These are phyloP conservation scores for Roridomyces roridus DNA, from an alignment of 768 basidiomycete species.

Conservation along the genomic window DNA sequence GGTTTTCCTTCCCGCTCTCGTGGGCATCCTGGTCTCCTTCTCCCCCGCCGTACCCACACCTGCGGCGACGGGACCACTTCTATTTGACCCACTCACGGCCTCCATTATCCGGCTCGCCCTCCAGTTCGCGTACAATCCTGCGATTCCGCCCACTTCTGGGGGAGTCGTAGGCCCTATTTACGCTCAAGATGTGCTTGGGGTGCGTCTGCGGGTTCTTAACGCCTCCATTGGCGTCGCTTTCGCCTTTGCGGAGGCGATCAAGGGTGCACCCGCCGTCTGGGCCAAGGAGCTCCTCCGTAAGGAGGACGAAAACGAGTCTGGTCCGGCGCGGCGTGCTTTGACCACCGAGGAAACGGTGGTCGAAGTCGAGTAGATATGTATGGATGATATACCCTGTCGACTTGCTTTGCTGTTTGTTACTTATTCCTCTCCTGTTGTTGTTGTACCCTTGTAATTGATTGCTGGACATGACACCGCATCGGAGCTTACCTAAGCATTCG, in stretches of 20 bases:
- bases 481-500: constrained; percentile 6
- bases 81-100: constrained; percentile 68
- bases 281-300: constrained; percentile 22
- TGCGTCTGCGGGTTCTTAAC: constrained; percentile 58
- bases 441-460: constrained; percentile 18
- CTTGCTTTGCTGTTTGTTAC: constrained; percentile 23
- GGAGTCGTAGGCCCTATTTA: constrained; percentile 28
- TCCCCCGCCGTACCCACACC: constrained; percentile 40
- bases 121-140: constrained; percentile 63
- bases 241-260: constrained; percentile 72
- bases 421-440: constrained; percentile 34
- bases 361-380: constrained; percentile 10
- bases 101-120: constrained; percentile 69
- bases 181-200: constrained; percentile 61
- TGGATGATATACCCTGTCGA: constrained; percentile 1
- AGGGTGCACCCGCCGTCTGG: constrained; percentile 47
- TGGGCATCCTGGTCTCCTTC: constrained; percentile 70
- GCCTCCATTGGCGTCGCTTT: constrained; percentile 66
- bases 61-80: constrained; percentile 30
- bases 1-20: constrained; percentile 59
- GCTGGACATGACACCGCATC: neutral
- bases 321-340: constrained; percentile 6
- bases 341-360: constrained; percentile 23
- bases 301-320: constrained; percentile 1
- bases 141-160: constrained; percentile 26